Conservation (phyloP, 2,329 filamentous ascomycete genomes). For the Teratosphaeria viscida region DNA sequence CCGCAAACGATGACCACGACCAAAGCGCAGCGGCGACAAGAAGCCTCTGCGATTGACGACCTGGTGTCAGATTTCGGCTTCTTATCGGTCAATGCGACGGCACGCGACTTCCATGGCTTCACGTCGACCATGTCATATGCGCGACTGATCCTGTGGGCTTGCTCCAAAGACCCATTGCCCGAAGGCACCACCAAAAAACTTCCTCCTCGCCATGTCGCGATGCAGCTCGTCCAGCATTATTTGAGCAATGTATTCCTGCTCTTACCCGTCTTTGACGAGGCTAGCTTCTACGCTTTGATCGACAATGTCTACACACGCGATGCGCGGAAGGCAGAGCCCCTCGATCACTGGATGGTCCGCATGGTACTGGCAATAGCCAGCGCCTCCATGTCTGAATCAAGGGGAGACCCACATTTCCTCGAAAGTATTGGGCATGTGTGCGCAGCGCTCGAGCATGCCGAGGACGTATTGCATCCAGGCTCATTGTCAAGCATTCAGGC, state of each 20-base stretch:
- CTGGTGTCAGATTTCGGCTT: constrained; percentile 90
- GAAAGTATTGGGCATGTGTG: constrained; percentile 51
- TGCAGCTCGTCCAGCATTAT: constrained; percentile 68
- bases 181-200: constrained; percentile 48
- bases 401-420: constrained; percentile 53
- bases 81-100: constrained; percentile 89
- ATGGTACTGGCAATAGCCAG: constrained; percentile 82
- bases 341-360: constrained; percentile 77
- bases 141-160: constrained; percentile 73
- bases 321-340: constrained; percentile 48
- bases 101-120: constrained; percentile 83
- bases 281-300: constrained; percentile 63
- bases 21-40: constrained; percentile 42
- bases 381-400: constrained; percentile 57
- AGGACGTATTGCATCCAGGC: constrained; percentile 75
- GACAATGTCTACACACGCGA: constrained; percentile 71
- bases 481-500: constrained; percentile 80
- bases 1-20: constrained; percentile 14
- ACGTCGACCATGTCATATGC: constrained; percentile 87
- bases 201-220: constrained; percentile 60
- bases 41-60: constrained; percentile 81
- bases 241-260: constrained; percentile 71
- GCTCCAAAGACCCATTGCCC: constrained; percentile 62
- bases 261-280: constrained; percentile 74
- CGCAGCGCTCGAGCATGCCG: constrained; percentile 64